Evolutionary conservation across 2,329 filamentous ascomycete species (phyloP).

Genomic region (Amauroascus verrucosus): DNA sequence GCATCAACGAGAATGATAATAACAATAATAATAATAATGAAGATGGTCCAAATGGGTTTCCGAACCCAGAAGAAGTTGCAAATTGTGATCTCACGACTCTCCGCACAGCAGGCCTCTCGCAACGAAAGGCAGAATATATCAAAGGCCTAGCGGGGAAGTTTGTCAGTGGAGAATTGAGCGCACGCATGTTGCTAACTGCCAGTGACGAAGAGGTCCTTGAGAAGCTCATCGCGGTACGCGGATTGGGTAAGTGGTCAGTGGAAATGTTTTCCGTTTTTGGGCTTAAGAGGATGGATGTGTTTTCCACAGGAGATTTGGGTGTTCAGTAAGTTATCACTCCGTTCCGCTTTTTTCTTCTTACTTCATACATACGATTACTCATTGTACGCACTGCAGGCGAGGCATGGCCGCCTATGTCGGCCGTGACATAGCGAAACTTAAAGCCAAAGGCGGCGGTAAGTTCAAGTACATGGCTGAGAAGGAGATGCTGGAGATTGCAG

Average conservation of each 20-base stretch:
- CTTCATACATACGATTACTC: background rate
- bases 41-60: slow-evolving; percentile 44
- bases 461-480: slow-evolving; percentile 97
- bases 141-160: slow-evolving; percentile 79
- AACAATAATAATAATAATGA: background rate
- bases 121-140: slow-evolving; percentile 93
- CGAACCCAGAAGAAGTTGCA: slow-evolving; percentile 63
- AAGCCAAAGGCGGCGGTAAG: slow-evolving; percentile 67
- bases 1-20: slow-evolving; percentile 18
- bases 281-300: slow-evolving; percentile 90
- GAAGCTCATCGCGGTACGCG: slow-evolving; percentile 72
- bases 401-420: slow-evolving; percentile 86
- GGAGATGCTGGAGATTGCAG: slow-evolving; percentile 78
- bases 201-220: slow-evolving; percentile 78
- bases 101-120: slow-evolving; percentile 76
- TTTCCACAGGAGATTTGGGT: slow-evolving; percentile 81
- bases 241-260: slow-evolving; percentile 80
- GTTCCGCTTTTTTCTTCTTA: background rate
- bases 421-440: slow-evolving; percentile 72
- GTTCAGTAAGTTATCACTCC: slow-evolving; percentile 54
- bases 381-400: slow-evolving; percentile 37
- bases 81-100: slow-evolving; percentile 54
- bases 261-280: slow-evolving; percentile 98
- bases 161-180: slow-evolving; percentile 59
- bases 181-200: slow-evolving; percentile 63